phyloP scores from a whole-genome alignment of 441 rosid species.

The Croton laevigatus region DNA sequence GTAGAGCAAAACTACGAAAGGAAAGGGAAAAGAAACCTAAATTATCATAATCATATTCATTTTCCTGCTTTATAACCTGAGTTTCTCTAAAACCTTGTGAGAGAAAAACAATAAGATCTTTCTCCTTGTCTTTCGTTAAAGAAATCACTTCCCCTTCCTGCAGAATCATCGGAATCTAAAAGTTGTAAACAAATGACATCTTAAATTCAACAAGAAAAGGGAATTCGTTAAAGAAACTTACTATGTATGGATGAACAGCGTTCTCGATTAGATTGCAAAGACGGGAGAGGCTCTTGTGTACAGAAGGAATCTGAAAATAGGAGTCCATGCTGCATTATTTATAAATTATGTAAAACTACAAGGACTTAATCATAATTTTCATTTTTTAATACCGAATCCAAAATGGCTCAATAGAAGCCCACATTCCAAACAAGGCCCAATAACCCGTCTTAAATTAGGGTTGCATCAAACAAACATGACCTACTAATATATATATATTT shows the following conservation, averaged over 20 bases:
- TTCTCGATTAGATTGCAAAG: constrained; percentile 48
- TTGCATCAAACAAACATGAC: too few species aligned
- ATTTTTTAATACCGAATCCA: too few species aligned
- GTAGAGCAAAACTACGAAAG: background rate
- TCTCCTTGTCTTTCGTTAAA: constrained; percentile 40
- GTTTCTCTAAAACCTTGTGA: constrained; percentile 56
- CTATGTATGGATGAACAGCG: constrained; percentile 35
- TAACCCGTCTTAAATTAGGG: too few species aligned
- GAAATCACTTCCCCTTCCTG: constrained; percentile 35
- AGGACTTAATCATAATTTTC: too few species aligned
- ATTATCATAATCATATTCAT: constrained; percentile 25
- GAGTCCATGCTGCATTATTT: too few species aligned
- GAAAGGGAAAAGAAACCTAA: constrained; percentile 13
- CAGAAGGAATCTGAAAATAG: too few species aligned
- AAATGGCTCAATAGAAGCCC: too few species aligned
- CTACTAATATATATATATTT: too few species aligned
- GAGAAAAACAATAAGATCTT: constrained; percentile 45
- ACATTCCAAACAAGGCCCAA: too few species aligned
- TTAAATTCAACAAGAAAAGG: background rate
- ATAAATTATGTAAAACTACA: too few species aligned
- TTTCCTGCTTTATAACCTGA: constrained; percentile 37
- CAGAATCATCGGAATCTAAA: background rate
- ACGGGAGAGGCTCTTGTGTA: too few species aligned
- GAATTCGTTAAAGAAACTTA: constrained; percentile 19
- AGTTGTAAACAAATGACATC: background rate